Evolutionary conservation across 345 rosid species (phyloP), one percentile per base, ranked within the genome.

Genomic region (Eutrema japonicum): DNA sequence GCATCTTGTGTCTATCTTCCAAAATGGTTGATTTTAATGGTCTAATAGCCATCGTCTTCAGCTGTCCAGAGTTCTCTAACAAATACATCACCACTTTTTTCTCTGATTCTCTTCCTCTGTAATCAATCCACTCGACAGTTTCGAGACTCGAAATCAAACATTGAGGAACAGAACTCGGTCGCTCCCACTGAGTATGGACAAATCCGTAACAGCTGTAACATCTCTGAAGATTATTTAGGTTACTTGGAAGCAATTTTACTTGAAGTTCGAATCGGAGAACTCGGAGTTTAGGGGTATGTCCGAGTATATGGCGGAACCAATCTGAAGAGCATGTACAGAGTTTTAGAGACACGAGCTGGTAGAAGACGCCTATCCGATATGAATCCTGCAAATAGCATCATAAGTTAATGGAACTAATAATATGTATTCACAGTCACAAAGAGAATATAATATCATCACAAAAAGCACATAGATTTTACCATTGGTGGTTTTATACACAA

Each of bases 241-340:
- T 18, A 18, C 10, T 10, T 22, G n/a, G 22, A 4, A 2, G 1
- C 18, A 2, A 0, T 1, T 2, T 37, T 66, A 4, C 57, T 47
- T 26, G 3, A 7, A 1, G 33, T 10, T 30, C 0, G 32, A 68
- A 43, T 6, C 18, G 60, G 41, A 71, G 75, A 59, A 22, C 50
- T 71, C n/a, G 47, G 41, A 71, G 75, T n/a, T n/a, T 59, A 60
- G 75, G 75, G n/a, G 51, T 13, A 14, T 29, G 12, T 16, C 6
- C 10, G 49, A 71, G 33, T 26, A 70, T 8, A 40, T 48, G 48
- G 37, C 16, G 10, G 18, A 7, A 57, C 49, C 66, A 47, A 56
- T 12, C 5, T 3, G 5, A 22, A 48, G 58, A 58, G 49, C 74
- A 70, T 10, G 47, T 3, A 37, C 74, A 47, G 3, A 58, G 48